Conservation (phyloP, 2,329 filamentous ascomycete species). For the Fusarium incarnatum region DNA sequence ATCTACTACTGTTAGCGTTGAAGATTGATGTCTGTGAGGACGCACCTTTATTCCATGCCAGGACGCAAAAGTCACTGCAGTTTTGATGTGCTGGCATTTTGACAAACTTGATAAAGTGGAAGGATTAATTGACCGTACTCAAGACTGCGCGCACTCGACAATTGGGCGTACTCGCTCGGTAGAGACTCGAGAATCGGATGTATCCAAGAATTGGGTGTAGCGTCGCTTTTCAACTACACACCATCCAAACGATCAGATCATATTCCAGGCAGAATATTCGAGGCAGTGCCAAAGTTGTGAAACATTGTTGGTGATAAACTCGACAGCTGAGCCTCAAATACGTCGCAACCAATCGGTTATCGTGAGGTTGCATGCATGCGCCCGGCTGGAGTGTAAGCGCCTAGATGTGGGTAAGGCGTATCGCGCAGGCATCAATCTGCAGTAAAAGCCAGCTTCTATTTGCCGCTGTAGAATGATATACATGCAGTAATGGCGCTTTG, state of each 20-base stretch:
- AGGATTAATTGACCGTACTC: not conserved
- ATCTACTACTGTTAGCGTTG: not conserved
- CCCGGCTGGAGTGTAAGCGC: not conserved
- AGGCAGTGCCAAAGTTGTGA: not conserved
- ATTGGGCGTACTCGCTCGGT: no score
- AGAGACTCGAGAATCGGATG: no score
- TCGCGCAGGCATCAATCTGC: not conserved
- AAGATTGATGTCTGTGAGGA: rapidly evolving
- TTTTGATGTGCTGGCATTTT: constrained; percentile 7
- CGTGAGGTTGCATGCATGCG: not conserved
- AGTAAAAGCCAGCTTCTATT: not conserved
- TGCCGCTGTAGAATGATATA: not conserved
- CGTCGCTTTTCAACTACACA: not conserved
- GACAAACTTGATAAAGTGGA: not conserved
- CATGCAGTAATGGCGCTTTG: not conserved
- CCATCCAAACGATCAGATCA: not conserved
- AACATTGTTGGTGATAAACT: not conserved
- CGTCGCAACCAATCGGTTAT: not conserved
- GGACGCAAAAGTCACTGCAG: constrained; percentile 8
- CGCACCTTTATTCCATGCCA: constrained; percentile 26
- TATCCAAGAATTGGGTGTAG: not conserved
- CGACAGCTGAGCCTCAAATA: not conserved
- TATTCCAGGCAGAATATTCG: not conserved
- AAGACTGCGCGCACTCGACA: no score
- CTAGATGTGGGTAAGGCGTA: not conserved